phyloP scores from a whole-genome alignment of 768 basidiomycete genomes.

The Collybiopsis confluens region DNA sequence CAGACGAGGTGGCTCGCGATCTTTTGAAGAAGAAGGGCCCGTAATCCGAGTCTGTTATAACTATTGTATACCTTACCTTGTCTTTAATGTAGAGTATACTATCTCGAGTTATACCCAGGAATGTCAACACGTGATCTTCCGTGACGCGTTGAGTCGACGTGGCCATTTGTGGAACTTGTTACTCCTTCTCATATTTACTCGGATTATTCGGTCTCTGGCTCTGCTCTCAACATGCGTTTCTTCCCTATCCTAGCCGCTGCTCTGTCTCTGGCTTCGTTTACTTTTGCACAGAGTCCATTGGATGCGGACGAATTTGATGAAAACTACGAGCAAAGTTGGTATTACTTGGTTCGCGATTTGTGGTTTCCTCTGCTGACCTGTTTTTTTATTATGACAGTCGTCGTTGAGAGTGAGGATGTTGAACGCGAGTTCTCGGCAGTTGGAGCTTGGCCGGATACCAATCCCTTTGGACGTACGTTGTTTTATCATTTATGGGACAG shows the following conservation, averaged over 20 bases:
- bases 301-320: slow-evolving; percentile 34
- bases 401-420: slow-evolving; percentile 50
- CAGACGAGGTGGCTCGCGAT: slow-evolving; percentile 68
- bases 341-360: neutral
- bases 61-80: no score
- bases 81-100: no score
- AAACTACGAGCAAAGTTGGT: slow-evolving; percentile 36
- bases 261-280: slow-evolving; percentile 22
- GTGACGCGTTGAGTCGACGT: neutral
- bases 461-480: slow-evolving; percentile 72
- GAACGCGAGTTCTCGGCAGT: slow-evolving; percentile 26
- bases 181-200: neutral
- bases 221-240: slow-evolving; percentile 27
- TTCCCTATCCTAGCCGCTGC: slow-evolving; percentile 21
- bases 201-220: neutral
- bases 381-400: slow-evolving; percentile 14
- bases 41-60: neutral
- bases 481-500: neutral
- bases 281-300: slow-evolving; percentile 26
- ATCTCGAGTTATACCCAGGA: no score
- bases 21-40: slow-evolving; percentile 51
- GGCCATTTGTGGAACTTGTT: neutral
- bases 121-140: no score
- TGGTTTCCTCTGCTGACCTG: slow-evolving; percentile 9
- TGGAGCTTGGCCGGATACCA: slow-evolving; percentile 65